These are phyloP conservation scores for Aspergillus sp. DNA, from an alignment of 2,329 filamentous ascomycete species.

Conservation along the genomic window DNA sequence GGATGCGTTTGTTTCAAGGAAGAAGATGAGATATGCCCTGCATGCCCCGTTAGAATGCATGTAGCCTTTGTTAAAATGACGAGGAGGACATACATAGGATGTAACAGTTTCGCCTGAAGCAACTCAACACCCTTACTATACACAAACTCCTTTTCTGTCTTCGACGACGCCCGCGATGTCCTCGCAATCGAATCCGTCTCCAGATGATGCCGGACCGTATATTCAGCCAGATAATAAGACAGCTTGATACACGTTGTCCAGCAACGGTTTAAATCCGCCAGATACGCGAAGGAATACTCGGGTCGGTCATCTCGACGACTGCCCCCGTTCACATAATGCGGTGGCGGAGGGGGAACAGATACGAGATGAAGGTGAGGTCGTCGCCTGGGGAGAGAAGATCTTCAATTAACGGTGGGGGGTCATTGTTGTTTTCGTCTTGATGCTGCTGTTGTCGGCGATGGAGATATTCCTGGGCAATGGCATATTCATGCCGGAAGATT, in stretches of 20 bases:
- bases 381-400: conserved; percentile 13
- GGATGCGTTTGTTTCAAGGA: conserved; percentile 17
- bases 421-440: neutral
- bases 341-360: conserved; percentile 23
- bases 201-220: conserved; percentile 17
- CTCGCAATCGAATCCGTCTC: conserved; percentile 12
- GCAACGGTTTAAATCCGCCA: conserved; percentile 18
- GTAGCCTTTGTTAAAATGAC: neutral
- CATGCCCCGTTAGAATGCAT: neutral
- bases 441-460: conserved; percentile 7
- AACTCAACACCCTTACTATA: conserved; percentile 17
- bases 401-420: neutral
- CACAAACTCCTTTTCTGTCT: conserved; percentile 20
- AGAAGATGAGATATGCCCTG: conserved; percentile 20
- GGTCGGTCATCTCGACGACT: conserved; percentile 11
- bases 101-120: conserved; percentile 17
- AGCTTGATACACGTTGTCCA: conserved; percentile 22
- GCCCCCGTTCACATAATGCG: conserved; percentile 14
- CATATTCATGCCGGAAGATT: conserved; percentile 13
- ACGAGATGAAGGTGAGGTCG: conserved; percentile 20
- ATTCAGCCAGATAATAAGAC: conserved; percentile 20
- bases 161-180: conserved; percentile 16
- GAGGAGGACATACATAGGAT: conserved; percentile 12
- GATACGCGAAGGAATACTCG: conserved; percentile 21
- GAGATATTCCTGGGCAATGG: conserved; percentile 19